Evolutionary conservation across 164 flowering plant species (phyloP), one percentile per base, ranked within the genome.

Genomic region (Annona squamosa): DNA sequence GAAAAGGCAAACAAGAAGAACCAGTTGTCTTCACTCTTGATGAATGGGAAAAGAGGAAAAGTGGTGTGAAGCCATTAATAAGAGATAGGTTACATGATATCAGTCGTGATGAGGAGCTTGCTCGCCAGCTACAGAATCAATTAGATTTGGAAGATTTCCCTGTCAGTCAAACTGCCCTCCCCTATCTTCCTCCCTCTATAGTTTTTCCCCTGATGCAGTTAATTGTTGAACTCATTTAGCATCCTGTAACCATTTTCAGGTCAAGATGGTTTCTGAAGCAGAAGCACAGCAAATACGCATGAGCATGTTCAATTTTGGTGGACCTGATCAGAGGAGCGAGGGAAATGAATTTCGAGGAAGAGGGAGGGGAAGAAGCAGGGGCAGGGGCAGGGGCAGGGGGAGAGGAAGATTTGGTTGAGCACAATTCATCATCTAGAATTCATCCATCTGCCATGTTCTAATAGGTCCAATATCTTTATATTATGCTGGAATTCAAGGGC

Each of bases 91-190:
- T 71, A 77, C 77, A 78, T 61, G 78, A 82, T 76, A 76, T 80
- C n/a, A 85, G 82, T 72, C 80, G 47, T 64, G 99, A 94, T 81
- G 99, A 92, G 80, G 90, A 86, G 71, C 87, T 94, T 74, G 97
- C 99, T 67, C 45, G 95, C 86, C 92, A 89, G 87, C 92, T 93
- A 63, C 98, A 95, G 73, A 81, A 83, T 71, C 93, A 95, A 77
- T 85, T 95, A 74, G 90, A 95, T 82, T 68, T 92, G 83, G 97
- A 92, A 83, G 92, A 95, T 75, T 52, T 48, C 75, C 80, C 84
- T 69, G 97, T 90, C 17, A 77, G 86, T 10, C 37, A 26, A 26
- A 26, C 37, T 26, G 37, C 37, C 37, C 37, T 26, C 37, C 37
- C 37, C 37, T 26, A 26, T 26, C 37, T 26, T 26, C 37, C 37